Conservation (phyloP, 345 rosid genomes). For the Lumnitzera littorea region DNA sequence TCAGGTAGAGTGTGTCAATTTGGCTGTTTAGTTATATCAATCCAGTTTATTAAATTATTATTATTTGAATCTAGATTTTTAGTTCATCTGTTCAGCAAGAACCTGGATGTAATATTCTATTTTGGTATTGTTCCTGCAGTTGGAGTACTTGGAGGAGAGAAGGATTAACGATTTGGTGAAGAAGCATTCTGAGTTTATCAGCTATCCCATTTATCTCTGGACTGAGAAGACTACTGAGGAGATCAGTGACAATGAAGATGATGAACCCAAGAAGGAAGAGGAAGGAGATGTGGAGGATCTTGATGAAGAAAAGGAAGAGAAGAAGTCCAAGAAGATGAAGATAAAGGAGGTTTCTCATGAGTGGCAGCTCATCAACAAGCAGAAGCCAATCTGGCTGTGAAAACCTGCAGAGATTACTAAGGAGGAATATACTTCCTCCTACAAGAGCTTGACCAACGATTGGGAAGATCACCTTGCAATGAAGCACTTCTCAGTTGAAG, state of each 20-base stretch:
- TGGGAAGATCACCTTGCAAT: conserved; percentile 46
- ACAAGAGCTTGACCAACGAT: conserved; percentile 39
- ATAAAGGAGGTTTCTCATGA: conserved; percentile 41
- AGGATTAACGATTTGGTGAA: conserved; percentile 47
- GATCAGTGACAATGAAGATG: conserved; percentile 42
- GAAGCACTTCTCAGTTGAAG: conserved; percentile 44
- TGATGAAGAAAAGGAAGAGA: conserved; percentile 37
- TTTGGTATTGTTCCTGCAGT: conserved; percentile 9
- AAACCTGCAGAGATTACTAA: conserved; percentile 41
- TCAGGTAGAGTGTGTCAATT: conserved; percentile 21
- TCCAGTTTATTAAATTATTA: neutral
- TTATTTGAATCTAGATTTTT: no score
- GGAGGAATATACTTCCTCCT: conserved; percentile 41
- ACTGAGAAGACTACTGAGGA: conserved; percentile 46
- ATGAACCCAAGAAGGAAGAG: conserved; percentile 38
- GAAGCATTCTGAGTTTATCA: conserved; percentile 46
- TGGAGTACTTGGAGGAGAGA: conserved; percentile 40
- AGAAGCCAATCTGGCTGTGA: conserved; percentile 43
- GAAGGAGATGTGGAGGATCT: conserved; percentile 37
- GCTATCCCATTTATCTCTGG: conserved; percentile 40
- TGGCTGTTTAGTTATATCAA: neutral
- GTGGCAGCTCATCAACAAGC: conserved; percentile 48
- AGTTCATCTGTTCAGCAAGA: no score
- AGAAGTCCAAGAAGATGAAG: conserved; percentile 37
- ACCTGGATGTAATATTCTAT: no score